A percentile compares a stretch with the other conserved stretches of the same genome.
These are phyloP conservation scores for Parsonsia alboflavescens DNA, from an alignment of 257 asterid genomes.

Conservation along the genomic window DNA sequence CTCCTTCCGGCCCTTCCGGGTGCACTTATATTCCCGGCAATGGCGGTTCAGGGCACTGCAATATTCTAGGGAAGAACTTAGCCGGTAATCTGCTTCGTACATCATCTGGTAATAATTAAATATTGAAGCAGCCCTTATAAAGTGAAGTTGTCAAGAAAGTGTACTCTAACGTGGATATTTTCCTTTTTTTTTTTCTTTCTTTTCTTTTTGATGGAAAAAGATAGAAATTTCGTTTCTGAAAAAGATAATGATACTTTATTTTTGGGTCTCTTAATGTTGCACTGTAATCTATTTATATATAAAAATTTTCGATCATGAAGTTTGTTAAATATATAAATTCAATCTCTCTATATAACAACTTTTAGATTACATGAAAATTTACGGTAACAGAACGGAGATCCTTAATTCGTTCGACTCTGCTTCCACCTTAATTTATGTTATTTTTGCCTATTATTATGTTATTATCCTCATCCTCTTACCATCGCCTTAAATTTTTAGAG, in stretches of 20 bases:
- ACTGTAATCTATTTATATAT: neutral
- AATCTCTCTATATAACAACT: too few species aligned
- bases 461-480: too few species aligned
- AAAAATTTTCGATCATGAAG: too few species aligned
- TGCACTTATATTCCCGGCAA: slow-evolving; percentile 52
- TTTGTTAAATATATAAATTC: too few species aligned
- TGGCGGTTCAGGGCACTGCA: slow-evolving; percentile 26
- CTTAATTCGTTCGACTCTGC: too few species aligned
- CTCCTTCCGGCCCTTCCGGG: slow-evolving; percentile 35
- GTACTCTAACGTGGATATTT: too few species aligned
- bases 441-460: too few species aligned
- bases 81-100: slow-evolving; percentile 5
- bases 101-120: neutral
- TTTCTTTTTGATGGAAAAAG: neutral
- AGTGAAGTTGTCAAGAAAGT: neutral
- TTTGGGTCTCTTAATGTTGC: neutral
- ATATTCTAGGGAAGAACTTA: slow-evolving; percentile 19
- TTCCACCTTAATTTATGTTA: too few species aligned
- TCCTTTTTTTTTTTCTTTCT: too few species aligned
- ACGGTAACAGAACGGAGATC: too few species aligned
- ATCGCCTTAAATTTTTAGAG: too few species aligned
- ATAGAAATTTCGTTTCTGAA: neutral
- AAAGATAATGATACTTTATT: neutral
- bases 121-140: neutral
- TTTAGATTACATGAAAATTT: too few species aligned